Evolutionary conservation across 164 flowering plant genomes (phyloP).

Genomic region (Dillenia turbinata): DNA sequence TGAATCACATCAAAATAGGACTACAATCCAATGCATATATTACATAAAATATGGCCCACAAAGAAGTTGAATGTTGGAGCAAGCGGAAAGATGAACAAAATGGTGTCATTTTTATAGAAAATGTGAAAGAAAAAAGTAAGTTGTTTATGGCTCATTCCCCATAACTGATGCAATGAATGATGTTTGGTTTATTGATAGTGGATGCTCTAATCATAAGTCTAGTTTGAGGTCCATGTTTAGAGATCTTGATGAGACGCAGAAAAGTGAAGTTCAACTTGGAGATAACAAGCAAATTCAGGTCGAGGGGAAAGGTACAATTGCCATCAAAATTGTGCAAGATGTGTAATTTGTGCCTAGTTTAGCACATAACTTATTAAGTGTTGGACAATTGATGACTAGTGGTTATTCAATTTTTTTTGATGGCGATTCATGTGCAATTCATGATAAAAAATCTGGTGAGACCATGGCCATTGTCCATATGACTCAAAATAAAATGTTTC

Average conservation of each 20-base stretch:
- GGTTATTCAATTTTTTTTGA: background rate
- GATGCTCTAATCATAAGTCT: constrained; percentile 11
- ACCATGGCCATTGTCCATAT: background rate
- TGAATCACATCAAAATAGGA: no score
- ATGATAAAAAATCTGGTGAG: constrained; percentile 4
- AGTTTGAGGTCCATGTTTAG: background rate
- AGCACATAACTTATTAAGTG: constrained; percentile 2
- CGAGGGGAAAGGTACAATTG: no score
- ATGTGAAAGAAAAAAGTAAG: background rate
- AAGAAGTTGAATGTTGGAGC: no score
- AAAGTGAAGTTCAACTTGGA: background rate
- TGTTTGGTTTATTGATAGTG: background rate
- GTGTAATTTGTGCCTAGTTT: constrained; percentile 8
- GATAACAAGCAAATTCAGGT: background rate
- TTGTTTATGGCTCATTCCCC: constrained; percentile 1
- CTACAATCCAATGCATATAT: no score
- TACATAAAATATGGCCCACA: no score
- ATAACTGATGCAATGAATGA: background rate
- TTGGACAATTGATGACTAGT: no score
- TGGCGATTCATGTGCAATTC: constrained; percentile 2
- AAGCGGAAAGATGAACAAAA: no score
- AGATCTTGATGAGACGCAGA: background rate
- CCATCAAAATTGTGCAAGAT: background rate
- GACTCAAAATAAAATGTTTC: constrained; percentile 12
- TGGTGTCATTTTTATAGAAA: no score